phyloP scores from a whole-genome alignment of 768 basidiomycete genomes.

The Amanita molliuscula region DNA sequence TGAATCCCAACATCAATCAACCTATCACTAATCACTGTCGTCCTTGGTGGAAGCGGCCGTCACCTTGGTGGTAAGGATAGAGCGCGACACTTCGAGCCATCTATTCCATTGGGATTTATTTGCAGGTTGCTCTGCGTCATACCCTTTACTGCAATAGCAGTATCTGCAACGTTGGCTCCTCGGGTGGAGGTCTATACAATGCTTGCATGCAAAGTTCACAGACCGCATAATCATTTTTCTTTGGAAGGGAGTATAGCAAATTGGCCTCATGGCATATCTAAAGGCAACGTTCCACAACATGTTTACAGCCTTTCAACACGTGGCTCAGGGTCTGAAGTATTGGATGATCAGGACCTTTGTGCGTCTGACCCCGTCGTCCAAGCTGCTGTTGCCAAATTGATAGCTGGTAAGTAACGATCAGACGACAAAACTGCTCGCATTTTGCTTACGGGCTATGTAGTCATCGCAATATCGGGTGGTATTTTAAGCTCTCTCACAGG shows the following conservation, averaged over 20 bases:
- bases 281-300: neutral
- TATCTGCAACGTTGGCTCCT: slow-evolving; percentile 52
- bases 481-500: slow-evolving; percentile 69
- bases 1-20: neutral
- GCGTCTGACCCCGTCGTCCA: slow-evolving; percentile 62
- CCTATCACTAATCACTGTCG: neutral
- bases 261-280: neutral
- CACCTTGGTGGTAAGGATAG: slow-evolving; percentile 4
- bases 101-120: neutral
- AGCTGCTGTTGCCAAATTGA: slow-evolving; percentile 59
- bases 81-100: neutral
- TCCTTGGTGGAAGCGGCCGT: neutral
- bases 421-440: neutral
- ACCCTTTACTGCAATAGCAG: slow-evolving; percentile 46
- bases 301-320: neutral
- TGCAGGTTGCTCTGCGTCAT: slow-evolving; percentile 47
- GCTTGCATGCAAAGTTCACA: slow-evolving; percentile 60
- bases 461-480: slow-evolving; percentile 56
- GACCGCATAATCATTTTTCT: slow-evolving; percentile 38
- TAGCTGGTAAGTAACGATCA: slow-evolving; percentile 36
- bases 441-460: slow-evolving; percentile 23
- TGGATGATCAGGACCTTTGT: slow-evolving; percentile 26
- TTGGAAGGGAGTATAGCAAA: neutral
- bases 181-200: slow-evolving; percentile 66
- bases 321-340: neutral